Conservation (phyloP, 73 alveolate species). For the Tetrahymena elliotti region DNA sequence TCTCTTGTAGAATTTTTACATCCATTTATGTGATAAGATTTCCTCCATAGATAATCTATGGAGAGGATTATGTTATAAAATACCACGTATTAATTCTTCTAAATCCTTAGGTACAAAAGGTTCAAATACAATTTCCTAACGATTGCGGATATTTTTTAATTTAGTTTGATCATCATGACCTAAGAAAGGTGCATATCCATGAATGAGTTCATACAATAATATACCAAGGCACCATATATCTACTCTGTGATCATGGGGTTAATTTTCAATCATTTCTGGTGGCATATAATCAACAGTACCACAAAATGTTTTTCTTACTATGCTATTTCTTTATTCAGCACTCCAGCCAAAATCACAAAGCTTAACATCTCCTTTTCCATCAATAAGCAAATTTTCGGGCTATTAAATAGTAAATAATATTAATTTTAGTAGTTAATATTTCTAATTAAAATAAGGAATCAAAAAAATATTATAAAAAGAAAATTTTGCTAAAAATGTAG, state of each 20-base stretch:
- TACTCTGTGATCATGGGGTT: conserved; percentile 65
- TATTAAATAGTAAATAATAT: background rate
- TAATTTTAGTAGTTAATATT: background rate
- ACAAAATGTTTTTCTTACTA: conserved; percentile 58
- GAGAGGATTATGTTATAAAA: conserved; percentile 60
- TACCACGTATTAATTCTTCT: conserved; percentile 58
- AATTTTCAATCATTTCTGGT: conserved; percentile 85
- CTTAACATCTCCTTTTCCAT: conserved; percentile 62
- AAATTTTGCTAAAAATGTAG: too few species aligned
- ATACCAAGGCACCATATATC: conserved; percentile 92
- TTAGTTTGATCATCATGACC: conserved; percentile 28
- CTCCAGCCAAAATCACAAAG: conserved; percentile 89
- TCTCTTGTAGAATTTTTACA: conserved; percentile 47
- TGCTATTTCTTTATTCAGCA: conserved; percentile 52
- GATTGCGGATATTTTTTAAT: conserved; percentile 40
- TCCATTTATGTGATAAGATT: conserved; percentile 87
- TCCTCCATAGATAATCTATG: conserved; percentile 72
- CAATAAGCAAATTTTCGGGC: conserved; percentile 76
- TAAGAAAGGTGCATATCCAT: conserved; percentile 82
- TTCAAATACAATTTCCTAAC: conserved; percentile 55
- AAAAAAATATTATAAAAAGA: too few species aligned
- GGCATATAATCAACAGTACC: conserved; percentile 69
- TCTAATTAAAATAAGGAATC: too few species aligned
- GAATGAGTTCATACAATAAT: conserved; percentile 75
- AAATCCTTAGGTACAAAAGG: conserved; percentile 57